These are phyloP conservation scores for Graphilbum sp. DNA, from an alignment of 2,329 filamentous ascomycete species.

Conservation along the genomic window DNA sequence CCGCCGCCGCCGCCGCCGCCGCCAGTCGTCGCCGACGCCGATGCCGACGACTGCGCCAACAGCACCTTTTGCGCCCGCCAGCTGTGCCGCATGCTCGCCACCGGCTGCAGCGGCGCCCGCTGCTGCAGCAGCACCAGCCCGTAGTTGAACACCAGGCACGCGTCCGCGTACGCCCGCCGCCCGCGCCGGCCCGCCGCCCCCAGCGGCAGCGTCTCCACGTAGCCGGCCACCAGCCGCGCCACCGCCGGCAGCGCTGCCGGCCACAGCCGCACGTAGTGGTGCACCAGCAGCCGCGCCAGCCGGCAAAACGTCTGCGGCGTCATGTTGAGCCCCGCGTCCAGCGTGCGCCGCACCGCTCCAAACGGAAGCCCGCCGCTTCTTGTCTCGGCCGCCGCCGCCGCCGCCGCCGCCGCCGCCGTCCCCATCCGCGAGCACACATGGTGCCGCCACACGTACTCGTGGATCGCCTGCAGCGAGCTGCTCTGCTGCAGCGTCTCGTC, in stretches of 20 bases:
- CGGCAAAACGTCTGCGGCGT: conserved; percentile 10
- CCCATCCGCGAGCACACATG: conserved; percentile 6
- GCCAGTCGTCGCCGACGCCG: neutral
- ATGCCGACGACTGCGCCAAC: conserved; percentile 27
- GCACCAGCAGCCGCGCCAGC: conserved; percentile 13
- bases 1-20: neutral
- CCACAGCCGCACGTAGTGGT: conserved; percentile 15
- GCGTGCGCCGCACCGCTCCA: conserved; percentile 7
- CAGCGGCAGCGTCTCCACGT: conserved; percentile 10
- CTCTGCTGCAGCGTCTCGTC: conserved; percentile 17
- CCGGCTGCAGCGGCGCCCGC: conserved; percentile 15
- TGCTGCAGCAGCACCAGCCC: conserved; percentile 21
- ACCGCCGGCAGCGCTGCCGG: conserved; percentile 15
- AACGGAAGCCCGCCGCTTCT: conserved; percentile 2
- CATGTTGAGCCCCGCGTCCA: conserved; percentile 12
- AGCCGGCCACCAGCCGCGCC: conserved; percentile 13
- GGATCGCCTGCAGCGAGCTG: conserved; percentile 16
- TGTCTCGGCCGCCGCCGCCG: neutral
- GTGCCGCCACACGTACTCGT: conserved; percentile 15
- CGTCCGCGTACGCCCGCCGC: conserved; percentile 12
- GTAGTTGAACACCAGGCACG: conserved; percentile 23
- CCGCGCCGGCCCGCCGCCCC: conserved; percentile 3
- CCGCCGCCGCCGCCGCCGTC: neutral
- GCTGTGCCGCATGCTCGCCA: conserved; percentile 25
- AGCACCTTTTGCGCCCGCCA: conserved; percentile 43